Evolutionary conservation across 495 filamentous ascomycete genomes (phyloP).

Genomic region (Neurospora terricola): DNA sequence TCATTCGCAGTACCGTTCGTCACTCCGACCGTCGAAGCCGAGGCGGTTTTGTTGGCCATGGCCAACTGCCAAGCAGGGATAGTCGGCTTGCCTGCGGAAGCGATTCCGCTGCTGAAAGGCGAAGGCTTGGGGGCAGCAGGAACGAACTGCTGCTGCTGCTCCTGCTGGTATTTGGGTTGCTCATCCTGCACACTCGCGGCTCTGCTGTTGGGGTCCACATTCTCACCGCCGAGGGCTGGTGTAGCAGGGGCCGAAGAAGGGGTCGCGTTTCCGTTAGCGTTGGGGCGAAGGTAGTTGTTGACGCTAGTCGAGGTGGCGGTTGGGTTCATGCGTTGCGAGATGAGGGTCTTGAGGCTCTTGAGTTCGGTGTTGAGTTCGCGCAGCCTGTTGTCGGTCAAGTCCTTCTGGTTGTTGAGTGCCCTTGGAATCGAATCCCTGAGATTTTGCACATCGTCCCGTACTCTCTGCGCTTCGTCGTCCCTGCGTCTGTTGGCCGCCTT

Average conservation of each 20-base stretch:
- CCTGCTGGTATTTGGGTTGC: constrained; percentile 28
- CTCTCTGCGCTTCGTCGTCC: constrained; percentile 74
- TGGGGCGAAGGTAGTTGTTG: constrained; percentile 27
- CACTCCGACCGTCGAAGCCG: constrained; percentile 20
- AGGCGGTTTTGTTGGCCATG: constrained; percentile 41
- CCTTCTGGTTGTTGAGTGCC: constrained; percentile 78
- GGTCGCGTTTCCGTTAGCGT: constrained; percentile 23
- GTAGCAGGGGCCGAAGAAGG: constrained; percentile 19
- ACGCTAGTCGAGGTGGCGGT: constrained; percentile 26
- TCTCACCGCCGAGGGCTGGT: constrained; percentile 19
- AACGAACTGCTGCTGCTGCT: constrained; percentile 3
- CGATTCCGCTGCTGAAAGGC: constrained; percentile 28
- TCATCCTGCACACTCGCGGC: constrained; percentile 25
- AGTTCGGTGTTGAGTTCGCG: constrained; percentile 81
- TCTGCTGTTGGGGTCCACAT: constrained; percentile 9
- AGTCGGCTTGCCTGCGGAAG: constrained; percentile 42
- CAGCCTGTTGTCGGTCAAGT: constrained; percentile 66
- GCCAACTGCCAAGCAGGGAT: constrained; percentile 90
- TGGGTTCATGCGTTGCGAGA: constrained; percentile 67
- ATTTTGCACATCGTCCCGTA: constrained; percentile 76
- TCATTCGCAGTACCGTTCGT: constrained; percentile 13
- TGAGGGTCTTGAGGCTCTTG: constrained; percentile 81
- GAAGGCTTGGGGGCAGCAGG: constrained; percentile 21
- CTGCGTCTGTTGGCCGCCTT: constrained; percentile 67
- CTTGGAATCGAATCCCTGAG: constrained; percentile 79